Evolutionary conservation across 225 moss, liverwort and hornwort species (phyloP), one percentile per base, ranked within the genome.

Genomic region (Sphagnum contortum): DNA sequence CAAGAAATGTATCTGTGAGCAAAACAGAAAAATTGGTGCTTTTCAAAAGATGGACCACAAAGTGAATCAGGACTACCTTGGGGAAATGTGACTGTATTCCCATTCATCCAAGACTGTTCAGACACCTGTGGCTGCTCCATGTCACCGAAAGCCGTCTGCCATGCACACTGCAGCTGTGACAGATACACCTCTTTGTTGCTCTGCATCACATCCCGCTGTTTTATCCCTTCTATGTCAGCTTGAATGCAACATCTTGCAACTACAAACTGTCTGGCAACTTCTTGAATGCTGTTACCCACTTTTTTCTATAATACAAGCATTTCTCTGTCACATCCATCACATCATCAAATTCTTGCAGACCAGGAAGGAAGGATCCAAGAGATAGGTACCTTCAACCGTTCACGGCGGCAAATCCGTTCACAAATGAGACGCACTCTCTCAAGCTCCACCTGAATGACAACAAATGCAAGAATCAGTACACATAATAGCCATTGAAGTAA

Each of bases 401-500:
- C 87, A 4, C 87, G 87, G 48, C 83, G 80, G 50, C 82, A 83
- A 61, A 87, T 80, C 60, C 87, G 87, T 60, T 87, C 87, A 69
- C 87, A 87, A 70, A 87, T 83, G 45, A 87, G 78, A 47, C 87
- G 80, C 56, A 87, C 87, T 57, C 83, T 66, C 80, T 87, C 83
- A 54, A 87, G 83, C 67, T 83, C 87, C 69, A 83, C 87, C 87
- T 87, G 75, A 48, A 70, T 3, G 47, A 3, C 58, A 68, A 48
- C 8, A 6, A 9, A 68, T 46, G 13, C 4, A 47, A 29, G 5
- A 12, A 56, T 57, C 29, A 48, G 47, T 46, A 68, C 8, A 45
- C 47, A 44, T 9, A 49, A 13, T 5, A 9, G 46, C 12, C 47
- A 57, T 50, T 50, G n/a, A 12, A 66, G 62, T 54, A 47, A 72